Evolutionary conservation across 208 protist species (phyloP).

Genomic region (Entamoeba invadens): DNA sequence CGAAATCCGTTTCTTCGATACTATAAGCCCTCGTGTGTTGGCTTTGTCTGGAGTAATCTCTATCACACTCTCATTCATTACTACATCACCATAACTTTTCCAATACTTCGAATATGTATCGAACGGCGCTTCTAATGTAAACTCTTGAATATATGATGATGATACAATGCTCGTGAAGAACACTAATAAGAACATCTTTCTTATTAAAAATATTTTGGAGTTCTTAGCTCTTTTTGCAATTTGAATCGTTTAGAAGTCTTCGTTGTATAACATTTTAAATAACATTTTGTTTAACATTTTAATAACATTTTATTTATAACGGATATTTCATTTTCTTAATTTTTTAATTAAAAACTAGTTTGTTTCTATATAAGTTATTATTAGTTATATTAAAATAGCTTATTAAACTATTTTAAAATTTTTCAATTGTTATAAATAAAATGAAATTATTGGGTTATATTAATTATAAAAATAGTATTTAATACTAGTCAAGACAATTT

Average conservation of each 20-base stretch:
- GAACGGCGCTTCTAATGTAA: neutral
- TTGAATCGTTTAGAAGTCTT: neutral
- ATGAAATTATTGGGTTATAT: too few species aligned
- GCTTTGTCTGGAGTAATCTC: neutral
- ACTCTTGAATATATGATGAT: neutral
- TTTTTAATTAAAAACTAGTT: too few species aligned
- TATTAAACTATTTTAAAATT: too few species aligned
- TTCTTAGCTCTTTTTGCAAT: neutral
- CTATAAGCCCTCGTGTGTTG: neutral
- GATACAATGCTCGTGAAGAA: neutral
- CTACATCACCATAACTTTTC: neutral
- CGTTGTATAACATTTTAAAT: too few species aligned
- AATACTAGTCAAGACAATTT: too few species aligned
- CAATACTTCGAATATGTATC: neutral
- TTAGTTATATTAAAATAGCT: too few species aligned
- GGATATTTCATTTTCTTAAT: too few species aligned
- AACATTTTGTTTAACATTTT: neutral
- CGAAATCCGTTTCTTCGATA: neutral
- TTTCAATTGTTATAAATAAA: too few species aligned
- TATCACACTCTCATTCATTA: neutral
- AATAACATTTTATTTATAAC: too few species aligned
- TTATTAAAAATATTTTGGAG: neutral
- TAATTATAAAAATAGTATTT: too few species aligned
- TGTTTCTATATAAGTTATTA: too few species aligned
- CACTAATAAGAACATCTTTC: neutral